These are phyloP conservation scores for Lactarius tabidus DNA, from an alignment of 768 basidiomycete species.

Conservation along the genomic window DNA sequence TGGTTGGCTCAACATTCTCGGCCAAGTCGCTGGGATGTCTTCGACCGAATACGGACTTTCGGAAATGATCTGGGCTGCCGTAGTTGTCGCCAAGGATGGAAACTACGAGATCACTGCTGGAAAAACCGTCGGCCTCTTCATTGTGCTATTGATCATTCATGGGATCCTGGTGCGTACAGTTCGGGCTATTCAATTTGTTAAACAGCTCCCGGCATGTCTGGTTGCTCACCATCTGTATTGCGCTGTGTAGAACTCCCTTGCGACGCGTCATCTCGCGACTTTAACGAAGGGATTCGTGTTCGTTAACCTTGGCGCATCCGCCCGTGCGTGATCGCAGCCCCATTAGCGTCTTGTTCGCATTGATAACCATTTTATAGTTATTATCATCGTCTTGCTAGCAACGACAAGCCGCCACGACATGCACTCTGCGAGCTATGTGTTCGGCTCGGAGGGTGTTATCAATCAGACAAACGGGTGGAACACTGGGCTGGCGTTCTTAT, in stretches of 20 bases:
- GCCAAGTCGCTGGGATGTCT: conserved; percentile 81
- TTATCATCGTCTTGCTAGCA: conserved; percentile 80
- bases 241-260: conserved; percentile 53
- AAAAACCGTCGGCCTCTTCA: conserved; percentile 75
- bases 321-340: conserved; percentile 41
- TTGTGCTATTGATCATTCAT: conserved; percentile 71
- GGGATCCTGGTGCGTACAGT: conserved; percentile 54
- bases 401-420: conserved; percentile 69
- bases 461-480: conserved; percentile 82
- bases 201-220: neutral
- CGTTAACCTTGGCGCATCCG: conserved; percentile 77
- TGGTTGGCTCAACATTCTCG: conserved; percentile 81
- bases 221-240: neutral
- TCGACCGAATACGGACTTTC: conserved; percentile 82
- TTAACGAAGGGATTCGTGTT: conserved; percentile 80
- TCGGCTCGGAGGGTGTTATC: conserved; percentile 65
- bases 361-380: conserved; percentile 45
- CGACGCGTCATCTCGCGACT: conserved; percentile 69
- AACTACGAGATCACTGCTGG: conserved; percentile 59
- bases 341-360: neutral
- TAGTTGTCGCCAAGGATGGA: conserved; percentile 56
- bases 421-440: conserved; percentile 78
- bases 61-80: conserved; percentile 78
- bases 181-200: neutral
- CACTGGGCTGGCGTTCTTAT: conserved; percentile 75